phyloP scores from a whole-genome alignment of 1,284 basidiomycete species.

The Sporisorium scitamineum region DNA sequence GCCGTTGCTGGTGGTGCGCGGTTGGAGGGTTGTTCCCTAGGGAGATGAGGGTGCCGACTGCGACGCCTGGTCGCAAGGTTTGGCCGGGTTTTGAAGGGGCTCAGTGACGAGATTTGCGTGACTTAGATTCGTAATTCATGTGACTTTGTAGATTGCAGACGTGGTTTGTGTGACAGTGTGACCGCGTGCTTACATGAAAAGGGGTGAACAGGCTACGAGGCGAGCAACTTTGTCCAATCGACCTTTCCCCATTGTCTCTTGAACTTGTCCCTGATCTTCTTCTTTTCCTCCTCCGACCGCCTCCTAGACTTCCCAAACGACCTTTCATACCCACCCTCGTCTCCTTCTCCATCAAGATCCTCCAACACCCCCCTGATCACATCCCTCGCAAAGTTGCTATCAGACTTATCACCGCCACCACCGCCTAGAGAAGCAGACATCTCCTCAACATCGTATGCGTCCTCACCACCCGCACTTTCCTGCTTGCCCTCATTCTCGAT shows the following conservation, averaged over 20 bases:
- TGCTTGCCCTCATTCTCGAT: slow-evolving; percentile 72
- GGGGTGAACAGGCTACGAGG: neutral
- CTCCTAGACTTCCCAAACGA: slow-evolving; percentile 73
- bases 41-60: slow-evolving; percentile 64
- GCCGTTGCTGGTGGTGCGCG: slow-evolving; percentile 54
- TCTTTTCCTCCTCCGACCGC: slow-evolving; percentile 75
- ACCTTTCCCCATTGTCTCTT: slow-evolving; percentile 71
- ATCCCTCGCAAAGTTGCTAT: slow-evolving; percentile 81
- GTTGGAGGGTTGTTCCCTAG: slow-evolving; percentile 65
- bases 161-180: neutral
- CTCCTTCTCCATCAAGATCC: slow-evolving; percentile 81
- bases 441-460: slow-evolving; percentile 72
- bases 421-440: slow-evolving; percentile 19
- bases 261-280: slow-evolving; percentile 75
- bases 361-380: slow-evolving; percentile 93
- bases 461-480: slow-evolving; percentile 70
- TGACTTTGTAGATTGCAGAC: too few species aligned
- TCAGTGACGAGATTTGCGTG: slow-evolving; percentile 1
- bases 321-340: slow-evolving; percentile 11
- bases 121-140: neutral
- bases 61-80: slow-evolving; percentile 55
- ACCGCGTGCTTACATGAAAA: neutral
- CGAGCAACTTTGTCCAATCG: slow-evolving; percentile 70
- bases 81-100: slow-evolving; percentile 44
- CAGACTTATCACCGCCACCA: slow-evolving; percentile 30